Percentiles rank a stretch among this genome's conserved stretches.
These are phyloP conservation scores for Prunella vulgaris DNA, from an alignment of 257 asterid genomes.

Conservation along the genomic window DNA sequence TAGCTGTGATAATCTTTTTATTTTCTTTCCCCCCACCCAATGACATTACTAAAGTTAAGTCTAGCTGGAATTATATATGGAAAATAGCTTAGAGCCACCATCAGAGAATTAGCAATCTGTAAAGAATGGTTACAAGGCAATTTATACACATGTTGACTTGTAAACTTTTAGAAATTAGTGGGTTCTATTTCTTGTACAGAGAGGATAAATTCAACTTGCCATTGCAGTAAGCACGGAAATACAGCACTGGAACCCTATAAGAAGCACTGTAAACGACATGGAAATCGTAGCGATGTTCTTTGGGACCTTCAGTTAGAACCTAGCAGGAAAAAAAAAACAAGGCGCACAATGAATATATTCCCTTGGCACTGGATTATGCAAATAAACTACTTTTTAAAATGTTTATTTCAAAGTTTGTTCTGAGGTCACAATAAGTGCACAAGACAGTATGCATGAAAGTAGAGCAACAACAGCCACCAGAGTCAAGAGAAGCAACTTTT, in stretches of 20 bases:
- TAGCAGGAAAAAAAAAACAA: conserved; percentile 28
- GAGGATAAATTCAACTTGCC: conserved; percentile 42
- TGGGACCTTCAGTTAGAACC: conserved; percentile 38
- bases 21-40: background rate
- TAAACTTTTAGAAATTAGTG: background rate
- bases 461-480: background rate
- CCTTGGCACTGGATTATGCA: background rate
- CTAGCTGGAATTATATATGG: background rate
- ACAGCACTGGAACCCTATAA: conserved; percentile 82
- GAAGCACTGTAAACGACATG: conserved; percentile 66
- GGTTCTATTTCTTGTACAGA: background rate
- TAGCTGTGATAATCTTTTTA: background rate
- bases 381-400: background rate
- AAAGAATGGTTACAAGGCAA: background rate
- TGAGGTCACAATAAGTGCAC: background rate
- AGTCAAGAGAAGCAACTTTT: background rate
- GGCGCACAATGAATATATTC: background rate
- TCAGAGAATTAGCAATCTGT: background rate
- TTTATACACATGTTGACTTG: background rate
- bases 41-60: background rate
- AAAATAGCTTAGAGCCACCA: background rate
- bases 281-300: conserved; percentile 61
- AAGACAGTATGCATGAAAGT: background rate
- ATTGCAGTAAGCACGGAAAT: conserved; percentile 64
- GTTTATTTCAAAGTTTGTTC: background rate